Conservation (phyloP, 2,329 filamentous ascomycete species). For the Beauveria asiatica region DNA sequence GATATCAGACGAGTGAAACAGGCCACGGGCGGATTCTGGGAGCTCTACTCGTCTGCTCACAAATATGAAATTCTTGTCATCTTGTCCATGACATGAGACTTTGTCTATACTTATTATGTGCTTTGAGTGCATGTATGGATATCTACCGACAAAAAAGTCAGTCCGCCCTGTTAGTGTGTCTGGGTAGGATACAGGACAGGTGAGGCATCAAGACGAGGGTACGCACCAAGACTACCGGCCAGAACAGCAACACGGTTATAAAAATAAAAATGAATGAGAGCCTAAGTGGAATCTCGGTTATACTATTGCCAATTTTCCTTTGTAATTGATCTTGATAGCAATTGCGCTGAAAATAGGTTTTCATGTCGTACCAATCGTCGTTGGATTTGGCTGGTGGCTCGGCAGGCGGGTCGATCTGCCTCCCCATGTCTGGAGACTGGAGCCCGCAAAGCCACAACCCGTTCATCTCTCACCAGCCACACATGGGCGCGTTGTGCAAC, state of each 20-base stretch:
- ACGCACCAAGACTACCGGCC: background rate
- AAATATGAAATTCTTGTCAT: background rate
- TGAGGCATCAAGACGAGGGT: background rate
- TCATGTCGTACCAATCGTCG: background rate
- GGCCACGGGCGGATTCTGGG: conserved; percentile 2
- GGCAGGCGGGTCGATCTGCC: background rate
- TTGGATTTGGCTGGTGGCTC: background rate
- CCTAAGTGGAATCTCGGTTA: too few species aligned
- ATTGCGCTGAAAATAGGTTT: background rate
- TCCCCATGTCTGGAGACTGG: background rate
- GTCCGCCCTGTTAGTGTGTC: background rate
- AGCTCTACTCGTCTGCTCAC: background rate
- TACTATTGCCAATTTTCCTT: background rate
- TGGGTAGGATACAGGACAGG: background rate
- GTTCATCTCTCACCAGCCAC: background rate
- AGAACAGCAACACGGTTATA: background rate
- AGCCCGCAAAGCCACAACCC: background rate
- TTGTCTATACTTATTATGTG: too few species aligned
- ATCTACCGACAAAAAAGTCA: background rate
- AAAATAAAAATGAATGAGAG: background rate
- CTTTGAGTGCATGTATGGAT: too few species aligned
- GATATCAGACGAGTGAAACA: background rate
- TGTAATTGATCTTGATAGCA: background rate
- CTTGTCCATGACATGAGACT: background rate
- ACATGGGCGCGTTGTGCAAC: background rate